Evolutionary conservation across 192 early-diverging fungal species (phyloP), one percentile per base, ranked within the genome.

Genomic region (Entomortierella chlamydospora): DNA sequence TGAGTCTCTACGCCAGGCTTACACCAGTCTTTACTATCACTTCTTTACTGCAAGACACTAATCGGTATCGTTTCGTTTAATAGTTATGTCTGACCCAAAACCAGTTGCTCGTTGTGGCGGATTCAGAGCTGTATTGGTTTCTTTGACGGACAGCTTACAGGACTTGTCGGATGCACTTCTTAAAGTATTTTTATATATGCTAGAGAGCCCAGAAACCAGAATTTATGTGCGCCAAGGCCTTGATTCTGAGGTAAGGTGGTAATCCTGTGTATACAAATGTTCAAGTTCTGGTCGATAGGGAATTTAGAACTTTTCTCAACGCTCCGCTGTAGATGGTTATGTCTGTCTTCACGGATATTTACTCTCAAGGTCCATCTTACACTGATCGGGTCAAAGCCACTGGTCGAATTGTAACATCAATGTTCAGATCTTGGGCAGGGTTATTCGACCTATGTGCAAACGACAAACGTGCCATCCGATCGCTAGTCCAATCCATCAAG

Each of bases 381-480:
- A 85, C 87, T 29, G 93, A 95, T 33, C 79, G 89, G n/a, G 82
- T 96, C 23, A 85, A 87, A 43, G 83, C 89, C 12, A 89, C 89
- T 68, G 84, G 87, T 1, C 86, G 83, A 28, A 89, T 91, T 31
- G 80, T 95, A 0, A 84, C 85, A 15, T 82, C 88, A 23, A 81
- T 95, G 45, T 51, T 95, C 26, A 89, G 92, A 57, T 90, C 90
- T 0, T 95, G 94, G 93, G 91, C 93, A 11, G 93, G 94, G 10
- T 68, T 95, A 12, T 87, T 94, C 43, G 94, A 91, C 73, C 81
- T 95, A 49, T 94, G 92, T 68, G 78, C 88, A 4, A 90, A 95
- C 61, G 76, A 92, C 61, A 90, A 90, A 73, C 82, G 92, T 33
- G 91, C 91, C 4, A 85, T 93, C 22, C 79, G 83, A 33, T 91